A percentile compares a stretch with the other conserved stretches of the same genome.
These are phyloP conservation scores for Hygrocybe coccinea DNA, from an alignment of 768 basidiomycete genomes.

Conservation along the genomic window DNA sequence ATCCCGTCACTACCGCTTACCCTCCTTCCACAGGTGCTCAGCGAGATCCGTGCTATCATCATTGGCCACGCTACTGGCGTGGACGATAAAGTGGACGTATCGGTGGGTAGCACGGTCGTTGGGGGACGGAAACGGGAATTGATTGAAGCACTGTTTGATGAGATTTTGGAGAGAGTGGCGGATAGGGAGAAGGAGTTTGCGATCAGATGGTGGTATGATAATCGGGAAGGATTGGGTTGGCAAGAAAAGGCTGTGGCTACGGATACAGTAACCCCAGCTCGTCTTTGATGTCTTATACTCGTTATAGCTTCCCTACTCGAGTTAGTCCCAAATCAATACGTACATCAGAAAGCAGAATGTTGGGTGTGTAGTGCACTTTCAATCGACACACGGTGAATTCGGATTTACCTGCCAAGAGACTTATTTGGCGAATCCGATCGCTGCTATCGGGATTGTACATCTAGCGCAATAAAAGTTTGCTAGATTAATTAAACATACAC, in stretches of 20 bases:
- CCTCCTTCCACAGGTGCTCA: conserved; percentile 53
- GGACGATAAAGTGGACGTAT: not conserved
- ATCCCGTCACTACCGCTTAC: conserved; percentile 56
- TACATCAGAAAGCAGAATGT: no score
- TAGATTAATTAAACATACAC: not conserved
- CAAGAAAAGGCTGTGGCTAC: not conserved
- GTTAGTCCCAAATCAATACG: no score
- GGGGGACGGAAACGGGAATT: conserved; percentile 40
- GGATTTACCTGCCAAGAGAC: no score
- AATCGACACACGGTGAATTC: no score
- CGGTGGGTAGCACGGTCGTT: conserved; percentile 3
- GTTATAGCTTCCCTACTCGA: no score
- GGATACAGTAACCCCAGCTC: not conserved
- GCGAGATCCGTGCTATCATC: conserved; percentile 40
- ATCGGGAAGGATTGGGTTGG: conserved; percentile 19
- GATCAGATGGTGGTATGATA: conserved; percentile 70
- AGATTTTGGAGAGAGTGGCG: conserved; percentile 59
- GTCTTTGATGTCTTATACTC: not conserved
- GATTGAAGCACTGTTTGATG: conserved; percentile 53
- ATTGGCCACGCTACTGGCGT: conserved; percentile 17
- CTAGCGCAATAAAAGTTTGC: not conserved
- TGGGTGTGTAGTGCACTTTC: no score
- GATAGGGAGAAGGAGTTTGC: conserved; percentile 64
- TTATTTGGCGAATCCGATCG: no score
- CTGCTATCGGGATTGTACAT: not conserved